Base-by-base conservation (phyloP, 129 eudicot genomes). In the Arctium minus region DNA sequence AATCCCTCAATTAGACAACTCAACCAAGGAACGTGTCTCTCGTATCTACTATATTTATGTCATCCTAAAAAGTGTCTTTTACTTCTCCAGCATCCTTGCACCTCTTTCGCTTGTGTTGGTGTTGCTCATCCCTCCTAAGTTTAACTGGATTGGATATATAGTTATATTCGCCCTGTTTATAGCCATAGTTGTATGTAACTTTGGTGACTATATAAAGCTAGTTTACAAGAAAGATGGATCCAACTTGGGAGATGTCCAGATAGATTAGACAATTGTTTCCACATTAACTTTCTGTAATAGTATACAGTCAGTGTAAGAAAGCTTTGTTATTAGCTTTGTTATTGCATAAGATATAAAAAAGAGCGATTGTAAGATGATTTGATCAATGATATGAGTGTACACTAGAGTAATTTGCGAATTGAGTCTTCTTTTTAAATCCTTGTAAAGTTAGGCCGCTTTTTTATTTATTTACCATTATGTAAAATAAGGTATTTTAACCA, bases 21-120 rank as follows among this genome's bases (percentile, higher is more conserved):
- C 33, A 3, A 70, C 17, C n/a, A 70, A 15, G 35, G 37, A 81
- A 35, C 30, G 13, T 8, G 9, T 18, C 18, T 50, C 72, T 8
- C 39, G n/a, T 3, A 62, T 13, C 71, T 50, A 68, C 7, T 13
- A 36, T 30, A 13, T 39, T 62, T 46, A 65, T 35, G 7, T 22
- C 27, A 65, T 75, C 73, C 33, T 82, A 27, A 64, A 72, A 10
- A 27, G 38, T 72, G 37, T 80, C 2, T 53, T 80, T 50, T 72
- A 8, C 53, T 65, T 82, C 48, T 64, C 8, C 0, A 17, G 70
- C 37, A 53, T 82, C 5, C 75, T 74, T 7, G 50, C 80, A 42
- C 85, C 75, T 32, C 85, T 82, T 17, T 82, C 85, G 1, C 74
- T 82, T 33, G 29, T 82, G 75, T 15, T 82, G 13, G 69, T 82